These are phyloP conservation scores for Podospora bellae-mahoneyi DNA, from an alignment of 495 filamentous ascomycete species.

Conservation along the genomic window DNA sequence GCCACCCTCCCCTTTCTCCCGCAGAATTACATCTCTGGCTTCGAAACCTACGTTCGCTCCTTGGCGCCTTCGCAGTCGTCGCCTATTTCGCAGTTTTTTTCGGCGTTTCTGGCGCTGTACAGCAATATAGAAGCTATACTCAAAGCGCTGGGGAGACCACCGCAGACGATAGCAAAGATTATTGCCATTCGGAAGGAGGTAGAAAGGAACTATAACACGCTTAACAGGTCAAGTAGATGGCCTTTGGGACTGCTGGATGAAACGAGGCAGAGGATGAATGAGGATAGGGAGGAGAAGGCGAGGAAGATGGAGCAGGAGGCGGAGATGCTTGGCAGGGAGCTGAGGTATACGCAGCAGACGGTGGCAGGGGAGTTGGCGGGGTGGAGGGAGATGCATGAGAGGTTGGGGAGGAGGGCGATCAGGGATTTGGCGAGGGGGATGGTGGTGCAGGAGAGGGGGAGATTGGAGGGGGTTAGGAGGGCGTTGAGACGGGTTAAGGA, in stretches of 20 bases:
- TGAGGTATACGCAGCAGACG: constrained; percentile 88
- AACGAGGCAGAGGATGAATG: constrained; percentile 72
- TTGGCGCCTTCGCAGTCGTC: constrained; percentile 68
- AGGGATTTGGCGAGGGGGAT: constrained; percentile 71
- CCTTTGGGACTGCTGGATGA: constrained; percentile 84
- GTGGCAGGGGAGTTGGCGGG: constrained; percentile 89
- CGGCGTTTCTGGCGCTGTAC: constrained; percentile 68
- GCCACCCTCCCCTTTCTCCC: constrained; percentile 67
- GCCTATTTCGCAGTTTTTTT: constrained; percentile 70
- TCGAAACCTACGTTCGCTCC: constrained; percentile 66
- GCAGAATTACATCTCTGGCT: constrained; percentile 60
- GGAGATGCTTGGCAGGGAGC: constrained; percentile 64
- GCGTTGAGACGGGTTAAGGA: constrained; percentile 57
- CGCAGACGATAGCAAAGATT: constrained; percentile 70
- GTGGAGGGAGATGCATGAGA: constrained; percentile 85
- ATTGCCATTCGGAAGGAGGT: constrained; percentile 60
- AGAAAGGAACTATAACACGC: constrained; percentile 68
- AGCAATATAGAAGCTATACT: constrained; percentile 79
- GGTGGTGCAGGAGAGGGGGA: constrained; percentile 71
- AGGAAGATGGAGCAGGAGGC: constrained; percentile 61
- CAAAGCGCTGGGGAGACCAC: constrained; percentile 74
- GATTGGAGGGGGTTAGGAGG: constrained; percentile 76
- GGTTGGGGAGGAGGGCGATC: constrained; percentile 69
- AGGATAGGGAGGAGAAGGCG: constrained; percentile 74
- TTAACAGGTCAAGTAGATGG: constrained; percentile 72